A percentile compares a stretch with the other conserved stretches of the same genome.
Evolutionary conservation across 2,329 filamentous ascomycete genomes (phyloP).

Genomic region (Ceratocystis cubensis): DNA sequence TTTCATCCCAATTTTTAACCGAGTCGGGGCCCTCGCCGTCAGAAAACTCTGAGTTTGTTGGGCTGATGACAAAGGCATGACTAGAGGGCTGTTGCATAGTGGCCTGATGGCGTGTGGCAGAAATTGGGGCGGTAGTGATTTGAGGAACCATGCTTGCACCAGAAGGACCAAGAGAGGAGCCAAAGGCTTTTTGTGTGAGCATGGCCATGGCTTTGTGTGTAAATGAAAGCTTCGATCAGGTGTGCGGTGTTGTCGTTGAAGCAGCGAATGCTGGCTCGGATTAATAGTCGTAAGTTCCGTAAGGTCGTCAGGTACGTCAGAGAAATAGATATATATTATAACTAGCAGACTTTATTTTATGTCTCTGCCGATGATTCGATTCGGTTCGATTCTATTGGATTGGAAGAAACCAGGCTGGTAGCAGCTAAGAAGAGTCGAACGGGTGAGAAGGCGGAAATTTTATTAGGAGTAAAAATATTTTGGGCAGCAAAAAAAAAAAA

Average conservation of each 20-base stretch:
- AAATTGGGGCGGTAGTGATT: slow-evolving; percentile 36
- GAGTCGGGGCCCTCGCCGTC: slow-evolving; percentile 65
- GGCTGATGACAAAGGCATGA: slow-evolving; percentile 18
- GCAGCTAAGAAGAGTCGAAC: neutral
- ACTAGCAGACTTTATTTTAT: neutral
- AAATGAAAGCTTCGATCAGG: no score
- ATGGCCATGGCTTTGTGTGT: slow-evolving; percentile 50
- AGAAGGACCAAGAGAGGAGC: slow-evolving; percentile 42
- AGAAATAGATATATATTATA: neutral
- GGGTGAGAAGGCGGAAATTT: neutral
- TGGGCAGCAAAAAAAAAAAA: slow-evolving; percentile 12
- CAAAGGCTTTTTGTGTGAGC: slow-evolving; percentile 63
- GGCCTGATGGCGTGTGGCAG: slow-evolving; percentile 33
- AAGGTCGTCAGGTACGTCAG: neutral
- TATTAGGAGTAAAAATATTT: neutral
- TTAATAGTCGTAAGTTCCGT: no score
- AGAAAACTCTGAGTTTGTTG: slow-evolving; percentile 41
- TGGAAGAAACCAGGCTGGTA: neutral
- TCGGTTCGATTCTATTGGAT: no score
- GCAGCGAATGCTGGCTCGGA: neutral
- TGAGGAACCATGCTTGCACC: slow-evolving; percentile 36
- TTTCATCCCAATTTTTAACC: slow-evolving; percentile 80
- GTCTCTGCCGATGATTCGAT: no score
- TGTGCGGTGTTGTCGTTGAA: neutral
- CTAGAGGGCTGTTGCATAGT: slow-evolving; percentile 10